These are phyloP conservation scores for Coelastrella sp. DNA, from an alignment of 139 green algal genomes.

Conservation along the genomic window DNA sequence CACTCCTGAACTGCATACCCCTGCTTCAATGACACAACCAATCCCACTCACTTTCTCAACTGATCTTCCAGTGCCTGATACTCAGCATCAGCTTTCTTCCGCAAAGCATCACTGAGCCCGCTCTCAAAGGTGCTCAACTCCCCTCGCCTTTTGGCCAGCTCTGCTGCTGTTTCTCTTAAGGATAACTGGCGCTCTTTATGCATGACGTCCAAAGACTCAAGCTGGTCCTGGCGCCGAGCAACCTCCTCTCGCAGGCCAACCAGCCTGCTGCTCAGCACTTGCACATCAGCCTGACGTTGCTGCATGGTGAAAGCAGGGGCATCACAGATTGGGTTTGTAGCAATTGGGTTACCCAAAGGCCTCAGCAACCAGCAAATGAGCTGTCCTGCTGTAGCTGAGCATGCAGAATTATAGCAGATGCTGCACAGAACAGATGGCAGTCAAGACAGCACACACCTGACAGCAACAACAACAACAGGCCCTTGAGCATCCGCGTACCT, in stretches of 20 bases:
- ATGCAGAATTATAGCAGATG: too few relatives aligned
- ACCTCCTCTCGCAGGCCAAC: conserved; percentile 9
- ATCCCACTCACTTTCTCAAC: conserved; percentile 18
- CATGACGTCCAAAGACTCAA: background rate
- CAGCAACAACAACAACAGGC: too few relatives aligned
- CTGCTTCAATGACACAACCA: too few relatives aligned
- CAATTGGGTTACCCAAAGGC: too few relatives aligned
- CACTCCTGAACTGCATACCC: too few relatives aligned
- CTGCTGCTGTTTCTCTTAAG: background rate
- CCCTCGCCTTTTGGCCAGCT: conserved; percentile 1
- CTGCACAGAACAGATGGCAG: too few relatives aligned
- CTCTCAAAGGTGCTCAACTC: conserved; percentile 32
- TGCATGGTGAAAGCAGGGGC: too few relatives aligned
- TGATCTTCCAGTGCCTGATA: conserved; percentile 34
- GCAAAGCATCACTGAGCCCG: conserved; percentile 35
- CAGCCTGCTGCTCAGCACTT: background rate
- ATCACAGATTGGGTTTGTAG: too few relatives aligned
- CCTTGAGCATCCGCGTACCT: too few relatives aligned
- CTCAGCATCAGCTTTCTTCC: conserved; percentile 40
- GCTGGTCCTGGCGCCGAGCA: background rate
- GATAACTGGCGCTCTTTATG: conserved; percentile 7
- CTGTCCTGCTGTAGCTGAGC: too few relatives aligned
- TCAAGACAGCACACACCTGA: too few relatives aligned
- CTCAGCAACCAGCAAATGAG: too few relatives aligned
- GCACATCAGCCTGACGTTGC: conserved; percentile 31